These are phyloP conservation scores for Beverwykella pulmonaria DNA, from an alignment of 495 filamentous ascomycete genomes.

Conservation along the genomic window DNA sequence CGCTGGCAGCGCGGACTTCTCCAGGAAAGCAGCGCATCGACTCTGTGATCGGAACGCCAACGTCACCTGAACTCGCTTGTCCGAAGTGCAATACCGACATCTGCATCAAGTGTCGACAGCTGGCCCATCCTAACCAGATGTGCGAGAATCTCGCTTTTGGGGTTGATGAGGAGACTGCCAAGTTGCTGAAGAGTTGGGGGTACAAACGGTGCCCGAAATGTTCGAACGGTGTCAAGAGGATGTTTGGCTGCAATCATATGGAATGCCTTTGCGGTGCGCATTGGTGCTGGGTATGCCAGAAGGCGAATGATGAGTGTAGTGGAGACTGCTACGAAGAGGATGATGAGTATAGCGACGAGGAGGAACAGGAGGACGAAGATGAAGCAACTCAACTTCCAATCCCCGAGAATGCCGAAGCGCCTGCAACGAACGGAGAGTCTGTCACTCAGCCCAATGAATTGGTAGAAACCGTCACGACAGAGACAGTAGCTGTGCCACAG, in stretches of 20 bases:
- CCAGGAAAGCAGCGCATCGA: slow-evolving; percentile 30
- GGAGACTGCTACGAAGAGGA: slow-evolving; percentile 26
- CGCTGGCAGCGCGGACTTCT: not conserved
- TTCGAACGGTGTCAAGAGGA: slow-evolving; percentile 42
- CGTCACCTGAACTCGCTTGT: slow-evolving; percentile 24
- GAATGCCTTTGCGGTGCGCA: slow-evolving; percentile 44
- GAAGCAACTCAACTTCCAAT: not conserved
- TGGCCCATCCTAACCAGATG: slow-evolving; percentile 24
- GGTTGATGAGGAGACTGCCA: slow-evolving; percentile 35
- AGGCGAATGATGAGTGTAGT: slow-evolving; percentile 18
- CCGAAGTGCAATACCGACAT: slow-evolving; percentile 38
- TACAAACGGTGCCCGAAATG: slow-evolving; percentile 44
- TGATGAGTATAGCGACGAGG: slow-evolving; percentile 16
- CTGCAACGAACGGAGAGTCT: not conserved
- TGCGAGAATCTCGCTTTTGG: slow-evolving; percentile 29
- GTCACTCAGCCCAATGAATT: not conserved
- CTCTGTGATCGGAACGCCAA: slow-evolving; percentile 26
- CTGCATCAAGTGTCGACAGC: slow-evolving; percentile 39
- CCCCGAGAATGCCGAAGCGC: slow-evolving; percentile 1
- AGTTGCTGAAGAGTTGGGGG: slow-evolving; percentile 35
- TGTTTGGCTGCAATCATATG: slow-evolving; percentile 46
- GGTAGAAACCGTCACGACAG: not conserved
- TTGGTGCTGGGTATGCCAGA: slow-evolving; percentile 43
- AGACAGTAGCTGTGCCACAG: not conserved
- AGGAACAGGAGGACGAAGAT: slow-evolving; percentile 24